Conservation (phyloP, 306 rosid genomes). For the Begonia loranthoides region DNA sequence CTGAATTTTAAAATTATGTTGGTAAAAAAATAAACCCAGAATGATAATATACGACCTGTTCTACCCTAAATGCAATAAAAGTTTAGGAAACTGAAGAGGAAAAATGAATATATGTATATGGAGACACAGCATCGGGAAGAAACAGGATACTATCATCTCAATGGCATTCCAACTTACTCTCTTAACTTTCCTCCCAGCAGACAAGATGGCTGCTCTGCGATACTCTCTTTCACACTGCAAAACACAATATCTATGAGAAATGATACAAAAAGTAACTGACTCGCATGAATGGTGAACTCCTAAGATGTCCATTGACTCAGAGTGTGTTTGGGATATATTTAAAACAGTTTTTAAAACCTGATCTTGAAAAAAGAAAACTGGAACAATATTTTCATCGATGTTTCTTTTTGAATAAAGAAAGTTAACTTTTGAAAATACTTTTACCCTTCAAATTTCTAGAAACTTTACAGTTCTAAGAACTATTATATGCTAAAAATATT, state of each 20-base stretch:
- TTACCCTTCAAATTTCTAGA: too few species aligned
- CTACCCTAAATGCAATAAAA: background rate
- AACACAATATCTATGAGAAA: constrained; percentile 9
- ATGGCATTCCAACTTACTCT: constrained; percentile 52
- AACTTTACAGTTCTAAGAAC: too few species aligned
- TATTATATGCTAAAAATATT: too few species aligned
- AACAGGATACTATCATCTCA: constrained; percentile 1
- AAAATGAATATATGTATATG: background rate
- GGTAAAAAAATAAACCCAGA: constrained; percentile 12
- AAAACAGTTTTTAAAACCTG: too few species aligned
- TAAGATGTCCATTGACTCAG: too few species aligned
- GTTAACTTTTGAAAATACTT: too few species aligned
- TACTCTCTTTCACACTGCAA: constrained; percentile 88
- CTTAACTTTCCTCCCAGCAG: constrained; percentile 79
- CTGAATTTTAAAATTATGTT: constrained; percentile 31
- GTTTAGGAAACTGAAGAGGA: background rate
- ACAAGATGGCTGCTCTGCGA: constrained; percentile 74
- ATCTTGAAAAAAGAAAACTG: constrained; percentile 2
- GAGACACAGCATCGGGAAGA: background rate
- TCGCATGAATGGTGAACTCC: background rate
- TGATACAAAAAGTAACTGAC: background rate
- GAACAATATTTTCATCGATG: background rate
- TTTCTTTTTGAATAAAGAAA: too few species aligned
- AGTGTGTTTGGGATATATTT: too few species aligned
- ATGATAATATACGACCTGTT: background rate